A percentile compares a stretch with the other conserved stretches of the same genome.
These are phyloP conservation scores for Crucihimalaya himalaica DNA, from an alignment of 345 rosid species.

Conservation along the genomic window DNA sequence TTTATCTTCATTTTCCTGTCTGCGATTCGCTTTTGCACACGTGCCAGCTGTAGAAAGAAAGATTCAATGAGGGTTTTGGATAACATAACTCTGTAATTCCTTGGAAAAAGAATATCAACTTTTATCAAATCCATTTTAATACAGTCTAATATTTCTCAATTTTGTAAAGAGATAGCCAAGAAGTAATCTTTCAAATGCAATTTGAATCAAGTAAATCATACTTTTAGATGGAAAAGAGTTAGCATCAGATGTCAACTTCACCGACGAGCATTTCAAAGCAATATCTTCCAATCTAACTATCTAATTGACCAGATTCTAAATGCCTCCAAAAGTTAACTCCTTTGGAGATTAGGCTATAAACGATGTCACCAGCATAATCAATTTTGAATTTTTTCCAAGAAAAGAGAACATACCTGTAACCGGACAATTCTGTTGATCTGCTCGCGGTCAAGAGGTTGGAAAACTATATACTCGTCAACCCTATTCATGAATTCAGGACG, in stretches of 20 bases:
- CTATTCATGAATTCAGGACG: conserved; percentile 99
- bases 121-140: neutral
- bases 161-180: neutral
- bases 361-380: neutral
- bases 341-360: neutral
- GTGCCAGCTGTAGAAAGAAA: conserved; percentile 62
- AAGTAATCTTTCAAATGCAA: neutral
- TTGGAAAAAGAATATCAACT: neutral
- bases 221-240: neutral
- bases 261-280: neutral
- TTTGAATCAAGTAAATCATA: neutral
- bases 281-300: neutral
- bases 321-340: neutral
- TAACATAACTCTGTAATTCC: neutral
- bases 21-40: conserved; percentile 84
- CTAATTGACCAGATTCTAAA: neutral
- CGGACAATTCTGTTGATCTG: conserved; percentile 85
- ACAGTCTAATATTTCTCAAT: neutral
- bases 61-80: neutral
- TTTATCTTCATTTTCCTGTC: conserved; percentile 83
- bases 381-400: neutral
- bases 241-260: neutral
- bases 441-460: conserved; percentile 88
- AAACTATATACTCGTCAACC: conserved; percentile 96
- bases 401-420: conserved; percentile 64